These are phyloP conservation scores for Talaromyces funiculosus DNA, from an alignment of 2,329 filamentous ascomycete species.

Conservation along the genomic window DNA sequence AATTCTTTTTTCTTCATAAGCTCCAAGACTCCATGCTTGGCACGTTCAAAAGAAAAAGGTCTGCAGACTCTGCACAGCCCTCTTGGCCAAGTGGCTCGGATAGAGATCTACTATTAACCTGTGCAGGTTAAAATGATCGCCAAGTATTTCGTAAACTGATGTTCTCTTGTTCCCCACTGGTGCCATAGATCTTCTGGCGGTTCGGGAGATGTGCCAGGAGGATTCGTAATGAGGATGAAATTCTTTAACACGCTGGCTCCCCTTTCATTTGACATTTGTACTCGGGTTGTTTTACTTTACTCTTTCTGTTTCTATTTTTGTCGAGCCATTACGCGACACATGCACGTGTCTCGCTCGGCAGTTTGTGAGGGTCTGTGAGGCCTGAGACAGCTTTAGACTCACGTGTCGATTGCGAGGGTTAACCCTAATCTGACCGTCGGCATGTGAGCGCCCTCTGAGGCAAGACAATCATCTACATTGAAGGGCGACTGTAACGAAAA, in stretches of 20 bases:
- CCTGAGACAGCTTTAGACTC: neutral
- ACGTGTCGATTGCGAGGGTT: neutral
- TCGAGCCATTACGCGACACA: neutral
- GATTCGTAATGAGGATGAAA: neutral
- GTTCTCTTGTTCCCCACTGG: neutral
- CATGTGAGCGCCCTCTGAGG: neutral
- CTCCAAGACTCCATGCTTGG: neutral
- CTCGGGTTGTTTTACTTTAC: neutral
- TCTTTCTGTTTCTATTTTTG: neutral
- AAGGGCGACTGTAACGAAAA: neutral
- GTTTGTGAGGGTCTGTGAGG: too few relatives aligned
- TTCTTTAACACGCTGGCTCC: neutral
- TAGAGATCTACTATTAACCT: neutral
- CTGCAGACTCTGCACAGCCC: slow-evolving; percentile 4
- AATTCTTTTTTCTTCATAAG: neutral
- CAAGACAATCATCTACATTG: too few relatives aligned
- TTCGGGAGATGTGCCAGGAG: neutral
- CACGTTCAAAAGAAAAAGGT: neutral
- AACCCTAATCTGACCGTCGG: neutral
- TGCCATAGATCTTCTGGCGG: neutral
- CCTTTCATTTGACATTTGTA: neutral
- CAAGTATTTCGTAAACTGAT: neutral
- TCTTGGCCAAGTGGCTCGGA: neutral
- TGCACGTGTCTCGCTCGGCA: neutral
- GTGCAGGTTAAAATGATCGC: slow-evolving; percentile 4